These are phyloP conservation scores for Rhizophagus prolifer DNA, from an alignment of 192 early-diverging fungal species.

Conservation along the genomic window DNA sequence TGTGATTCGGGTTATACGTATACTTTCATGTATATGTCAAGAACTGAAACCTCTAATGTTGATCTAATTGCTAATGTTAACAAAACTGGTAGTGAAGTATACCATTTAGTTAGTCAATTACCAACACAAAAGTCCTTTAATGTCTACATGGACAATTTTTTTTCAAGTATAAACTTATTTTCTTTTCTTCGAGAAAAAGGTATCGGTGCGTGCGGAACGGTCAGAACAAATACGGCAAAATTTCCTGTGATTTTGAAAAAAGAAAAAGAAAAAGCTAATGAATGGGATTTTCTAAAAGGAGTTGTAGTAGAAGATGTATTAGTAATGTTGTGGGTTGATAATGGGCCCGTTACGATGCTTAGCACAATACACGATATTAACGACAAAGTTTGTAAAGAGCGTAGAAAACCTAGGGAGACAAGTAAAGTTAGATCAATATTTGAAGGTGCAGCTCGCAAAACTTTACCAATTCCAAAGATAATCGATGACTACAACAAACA, in stretches of 20 bases:
- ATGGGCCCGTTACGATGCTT: constrained; percentile 31
- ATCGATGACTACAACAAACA: constrained; percentile 33
- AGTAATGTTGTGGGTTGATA: constrained; percentile 26
- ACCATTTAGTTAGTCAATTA: constrained; percentile 14
- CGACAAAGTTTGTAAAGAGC: background rate
- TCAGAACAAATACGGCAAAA: constrained; percentile 2
- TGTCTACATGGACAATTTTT: constrained; percentile 38
- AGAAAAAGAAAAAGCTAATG: background rate
- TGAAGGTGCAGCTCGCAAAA: constrained; percentile 8
- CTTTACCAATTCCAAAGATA: constrained; percentile 27
- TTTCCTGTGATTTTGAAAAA: constrained; percentile 12
- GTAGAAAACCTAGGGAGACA: constrained; percentile 14
- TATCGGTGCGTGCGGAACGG: constrained; percentile 28
- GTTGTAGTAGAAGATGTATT: constrained; percentile 20
- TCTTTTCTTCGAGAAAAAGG: constrained; percentile 6
- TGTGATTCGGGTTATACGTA: constrained; percentile 25
- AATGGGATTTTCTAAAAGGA: constrained; percentile 27
- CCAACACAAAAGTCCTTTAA: constrained; percentile 26
- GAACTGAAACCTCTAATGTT: constrained; percentile 10
- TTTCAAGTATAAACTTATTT: constrained; percentile 34
- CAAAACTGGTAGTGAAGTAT: constrained; percentile 4
- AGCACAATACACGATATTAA: constrained; percentile 26
- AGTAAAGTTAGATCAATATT: constrained; percentile 29
- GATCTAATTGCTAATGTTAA: constrained; percentile 11
- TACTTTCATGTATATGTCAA: constrained; percentile 25